Evolutionary conservation across 495 filamentous ascomycete genomes (phyloP).

Genomic region (Cercophora scortea): DNA sequence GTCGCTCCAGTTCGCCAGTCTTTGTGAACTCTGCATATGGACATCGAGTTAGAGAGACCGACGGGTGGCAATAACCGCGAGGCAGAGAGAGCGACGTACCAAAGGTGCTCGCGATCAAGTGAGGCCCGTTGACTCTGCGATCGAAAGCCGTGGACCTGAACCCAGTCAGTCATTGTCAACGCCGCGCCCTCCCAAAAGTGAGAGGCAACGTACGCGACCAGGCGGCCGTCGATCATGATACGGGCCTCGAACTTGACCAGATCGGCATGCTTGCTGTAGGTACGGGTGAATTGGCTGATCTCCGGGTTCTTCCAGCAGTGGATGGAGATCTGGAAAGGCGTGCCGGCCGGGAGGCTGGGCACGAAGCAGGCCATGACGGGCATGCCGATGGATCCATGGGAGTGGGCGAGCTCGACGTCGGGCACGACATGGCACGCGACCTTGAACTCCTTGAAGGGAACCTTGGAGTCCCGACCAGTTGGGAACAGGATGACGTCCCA

Average conservation of each 20-base stretch:
- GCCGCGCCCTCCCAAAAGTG: background rate
- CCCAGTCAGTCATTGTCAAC: background rate
- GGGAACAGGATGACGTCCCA: conserved; percentile 87
- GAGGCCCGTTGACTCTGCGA: conserved; percentile 52
- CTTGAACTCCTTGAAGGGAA: conserved; percentile 81
- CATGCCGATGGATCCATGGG: conserved; percentile 37
- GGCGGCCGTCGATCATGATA: conserved; percentile 62
- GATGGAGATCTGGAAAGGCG: conserved; percentile 67
- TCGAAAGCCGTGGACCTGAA: conserved; percentile 49
- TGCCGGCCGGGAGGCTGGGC: conserved; percentile 52
- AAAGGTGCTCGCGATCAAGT: conserved; percentile 41
- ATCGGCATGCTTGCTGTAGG: conserved; percentile 54
- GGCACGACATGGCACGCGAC: conserved; percentile 71
- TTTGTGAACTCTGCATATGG: conserved; percentile 48
- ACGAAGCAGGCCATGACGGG: conserved; percentile 74
- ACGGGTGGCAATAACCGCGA: background rate
- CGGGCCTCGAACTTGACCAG: conserved; percentile 58
- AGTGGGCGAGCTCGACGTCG: conserved; percentile 45
- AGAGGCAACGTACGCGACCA: conserved; percentile 48
- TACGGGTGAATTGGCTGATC: conserved; percentile 52
- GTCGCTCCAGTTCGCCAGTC: conserved; percentile 51
- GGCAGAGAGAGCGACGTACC: conserved; percentile 21
- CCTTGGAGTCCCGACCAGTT: conserved; percentile 31
- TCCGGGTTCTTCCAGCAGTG: conserved; percentile 71
- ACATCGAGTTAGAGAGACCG: background rate